Percentiles rank a stretch among this genome's conserved stretches.
These are phyloP conservation scores for Dichomitus squalens DNA, from an alignment of 1,284 basidiomycete species.

Conservation along the genomic window DNA sequence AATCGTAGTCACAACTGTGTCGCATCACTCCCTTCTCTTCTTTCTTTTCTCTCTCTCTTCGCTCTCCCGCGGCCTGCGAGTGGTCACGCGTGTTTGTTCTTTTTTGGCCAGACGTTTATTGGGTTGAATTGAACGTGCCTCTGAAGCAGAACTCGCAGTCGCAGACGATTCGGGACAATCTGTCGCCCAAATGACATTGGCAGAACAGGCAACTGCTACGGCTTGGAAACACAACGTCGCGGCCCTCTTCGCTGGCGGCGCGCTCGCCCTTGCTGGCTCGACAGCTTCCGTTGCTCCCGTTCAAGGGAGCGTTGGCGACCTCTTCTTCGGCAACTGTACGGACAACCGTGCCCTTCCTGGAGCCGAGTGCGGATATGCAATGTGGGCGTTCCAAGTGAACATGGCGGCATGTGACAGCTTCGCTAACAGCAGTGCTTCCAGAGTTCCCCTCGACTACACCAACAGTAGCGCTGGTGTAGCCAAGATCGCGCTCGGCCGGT, in stretches of 20 bases:
- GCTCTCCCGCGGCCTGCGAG: too few species aligned
- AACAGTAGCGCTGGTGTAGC: conserved; percentile 26
- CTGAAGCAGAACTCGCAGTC: not conserved
- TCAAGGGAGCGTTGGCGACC: conserved; percentile 2
- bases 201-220: not conserved
- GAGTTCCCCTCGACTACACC: conserved; percentile 31
- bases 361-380: conserved; percentile 27
- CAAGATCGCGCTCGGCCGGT: conserved; percentile 26
- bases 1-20: too few species aligned
- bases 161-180: not conserved
- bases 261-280: not conserved
- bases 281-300: not conserved
- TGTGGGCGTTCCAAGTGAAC: conserved; percentile 17
- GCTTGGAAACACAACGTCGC: not conserved
- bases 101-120: too few species aligned
- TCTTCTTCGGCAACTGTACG: conserved; percentile 15
- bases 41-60: too few species aligned
- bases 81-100: too few species aligned
- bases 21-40: too few species aligned
- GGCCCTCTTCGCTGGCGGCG: not conserved
- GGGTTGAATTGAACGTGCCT: too few species aligned
- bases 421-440: conserved; percentile 3
- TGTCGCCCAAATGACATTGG: not conserved
- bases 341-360: conserved; percentile 7
- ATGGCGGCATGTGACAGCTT: not conserved